Conservation (phyloP, 768 basidiomycete genomes). For the Boletus rubroflammeus region DNA sequence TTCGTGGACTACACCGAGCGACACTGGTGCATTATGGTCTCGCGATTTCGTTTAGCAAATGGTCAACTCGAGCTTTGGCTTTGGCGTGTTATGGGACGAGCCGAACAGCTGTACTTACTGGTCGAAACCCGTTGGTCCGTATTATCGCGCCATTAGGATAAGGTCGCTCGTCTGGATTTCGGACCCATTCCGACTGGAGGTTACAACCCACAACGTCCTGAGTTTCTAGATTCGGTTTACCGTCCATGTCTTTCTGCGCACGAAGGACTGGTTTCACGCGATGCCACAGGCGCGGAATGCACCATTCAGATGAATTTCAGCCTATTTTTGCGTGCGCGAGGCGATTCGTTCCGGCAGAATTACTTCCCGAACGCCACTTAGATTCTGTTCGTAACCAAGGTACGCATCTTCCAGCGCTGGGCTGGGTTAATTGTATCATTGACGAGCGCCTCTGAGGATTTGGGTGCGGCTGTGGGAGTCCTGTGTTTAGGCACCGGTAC, state of each 20-base stretch:
- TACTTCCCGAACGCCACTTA: not conserved
- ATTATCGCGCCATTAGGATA: slow-evolving; percentile 32
- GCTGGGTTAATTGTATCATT: slow-evolving; percentile 1
- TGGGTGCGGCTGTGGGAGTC: slow-evolving; percentile 7
- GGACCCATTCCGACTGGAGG: slow-evolving; percentile 18
- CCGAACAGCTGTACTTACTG: slow-evolving; percentile 39
- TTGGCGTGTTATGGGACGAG: slow-evolving; percentile 36
- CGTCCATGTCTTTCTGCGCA: slow-evolving; percentile 4
- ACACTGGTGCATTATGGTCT: slow-evolving; percentile 34
- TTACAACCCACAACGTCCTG: slow-evolving; percentile 9
- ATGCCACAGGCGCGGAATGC: slow-evolving; percentile 5
- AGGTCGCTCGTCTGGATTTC: slow-evolving; percentile 29
- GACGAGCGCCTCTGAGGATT: slow-evolving; percentile 7
- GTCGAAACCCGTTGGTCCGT: slow-evolving; percentile 37
- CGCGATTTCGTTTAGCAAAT: slow-evolving; percentile 51
- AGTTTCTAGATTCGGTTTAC: slow-evolving; percentile 17
- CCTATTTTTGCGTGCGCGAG: slow-evolving; percentile 3
- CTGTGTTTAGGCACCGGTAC: slow-evolving; percentile 5
- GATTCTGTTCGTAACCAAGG: slow-evolving; percentile 14
- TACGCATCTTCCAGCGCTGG: slow-evolving; percentile 5
- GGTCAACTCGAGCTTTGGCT: slow-evolving; percentile 38
- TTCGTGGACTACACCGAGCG: slow-evolving; percentile 33
- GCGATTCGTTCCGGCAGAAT: slow-evolving; percentile 1
- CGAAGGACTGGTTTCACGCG: slow-evolving; percentile 13
- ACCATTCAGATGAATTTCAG: not conserved